Evolutionary conservation across 495 filamentous ascomycete species (phyloP).

Genomic region (Pseudevernia furfuracea): DNA sequence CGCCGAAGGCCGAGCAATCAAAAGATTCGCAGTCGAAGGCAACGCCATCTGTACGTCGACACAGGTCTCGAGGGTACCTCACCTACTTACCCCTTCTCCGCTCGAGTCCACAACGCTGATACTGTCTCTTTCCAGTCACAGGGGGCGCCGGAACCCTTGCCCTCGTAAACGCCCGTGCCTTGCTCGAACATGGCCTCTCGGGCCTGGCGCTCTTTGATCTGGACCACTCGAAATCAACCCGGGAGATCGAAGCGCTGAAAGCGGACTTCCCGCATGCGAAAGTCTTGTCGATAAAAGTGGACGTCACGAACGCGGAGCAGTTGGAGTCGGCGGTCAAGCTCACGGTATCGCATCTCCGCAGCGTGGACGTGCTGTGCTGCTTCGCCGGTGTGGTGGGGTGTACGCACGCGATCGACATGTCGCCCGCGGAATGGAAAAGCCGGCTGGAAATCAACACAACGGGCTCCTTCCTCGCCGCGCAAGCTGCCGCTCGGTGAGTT

Average conservation of each 20-base stretch:
- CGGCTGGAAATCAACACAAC: conserved; percentile 61
- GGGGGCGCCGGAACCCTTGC: conserved; percentile 65
- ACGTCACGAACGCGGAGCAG: conserved; percentile 51
- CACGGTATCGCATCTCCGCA: conserved; percentile 38
- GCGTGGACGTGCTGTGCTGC: conserved; percentile 51
- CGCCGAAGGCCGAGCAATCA: conserved; percentile 41
- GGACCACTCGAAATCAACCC: conserved; percentile 37
- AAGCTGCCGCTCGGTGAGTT: conserved; percentile 42
- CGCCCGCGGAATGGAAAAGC: conserved; percentile 46
- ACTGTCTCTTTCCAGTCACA: conserved; percentile 42
- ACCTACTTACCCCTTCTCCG: background rate
- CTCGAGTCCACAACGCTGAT: background rate
- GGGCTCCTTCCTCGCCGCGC: conserved; percentile 56
- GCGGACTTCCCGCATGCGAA: conserved; percentile 46
- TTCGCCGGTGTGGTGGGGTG: conserved; percentile 64
- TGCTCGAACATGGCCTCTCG: conserved; percentile 63
- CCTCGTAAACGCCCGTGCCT: conserved; percentile 48
- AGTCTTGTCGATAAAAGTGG: conserved; percentile 42
- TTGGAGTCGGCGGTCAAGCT: conserved; percentile 41
- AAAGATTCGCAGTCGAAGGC: conserved; percentile 54
- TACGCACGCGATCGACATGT: conserved; percentile 48
- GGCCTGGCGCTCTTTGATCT: conserved; percentile 58
- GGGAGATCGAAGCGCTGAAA: conserved; percentile 37
- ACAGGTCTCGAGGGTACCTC: conserved; percentile 16
- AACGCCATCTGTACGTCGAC: conserved; percentile 46